Evolutionary conservation across 2,329 filamentous ascomycete genomes (phyloP).

Genomic region (Diaporthe caulivora): DNA sequence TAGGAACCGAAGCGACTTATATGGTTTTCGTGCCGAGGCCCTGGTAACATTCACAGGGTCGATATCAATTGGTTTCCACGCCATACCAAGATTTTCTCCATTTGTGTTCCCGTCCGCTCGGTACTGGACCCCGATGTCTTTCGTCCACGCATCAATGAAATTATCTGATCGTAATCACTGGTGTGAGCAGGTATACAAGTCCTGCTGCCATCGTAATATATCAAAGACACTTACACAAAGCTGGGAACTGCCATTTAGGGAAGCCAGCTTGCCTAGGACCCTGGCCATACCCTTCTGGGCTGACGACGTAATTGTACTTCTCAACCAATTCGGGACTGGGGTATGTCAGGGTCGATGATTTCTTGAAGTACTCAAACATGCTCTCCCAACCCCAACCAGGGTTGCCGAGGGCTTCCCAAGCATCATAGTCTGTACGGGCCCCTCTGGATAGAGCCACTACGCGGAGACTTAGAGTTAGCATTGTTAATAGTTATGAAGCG

Average conservation of each 20-base stretch:
- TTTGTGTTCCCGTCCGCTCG: constrained; percentile 11
- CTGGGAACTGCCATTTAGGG: constrained; percentile 19
- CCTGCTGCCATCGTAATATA: too few species aligned
- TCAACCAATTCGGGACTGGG: constrained; percentile 10
- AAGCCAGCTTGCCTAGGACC: constrained; percentile 24
- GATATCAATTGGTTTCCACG: constrained; percentile 22
- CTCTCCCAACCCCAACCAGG: constrained; percentile 48
- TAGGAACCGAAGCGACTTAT: neutral
- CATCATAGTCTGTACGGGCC: constrained; percentile 46
- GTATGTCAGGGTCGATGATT: constrained; percentile 37
- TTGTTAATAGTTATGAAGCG: neutral
- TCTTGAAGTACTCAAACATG: constrained; percentile 50
- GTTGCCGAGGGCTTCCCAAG: constrained; percentile 50
- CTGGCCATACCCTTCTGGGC: constrained; percentile 14
- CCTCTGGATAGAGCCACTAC: constrained; percentile 18
- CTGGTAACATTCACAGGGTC: constrained; percentile 18
- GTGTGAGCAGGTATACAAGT: neutral
- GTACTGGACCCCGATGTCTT: constrained; percentile 19
- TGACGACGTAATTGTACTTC: constrained; percentile 3
- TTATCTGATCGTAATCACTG: neutral
- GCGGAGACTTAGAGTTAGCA: neutral
- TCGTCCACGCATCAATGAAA: constrained; percentile 15
- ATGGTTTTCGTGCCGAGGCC: constrained; percentile 10
- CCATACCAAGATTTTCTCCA: constrained; percentile 14
- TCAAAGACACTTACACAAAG: neutral